phyloP scores from a whole-genome alignment of 495 filamentous ascomycete genomes.

The Aspergillus steynii region DNA sequence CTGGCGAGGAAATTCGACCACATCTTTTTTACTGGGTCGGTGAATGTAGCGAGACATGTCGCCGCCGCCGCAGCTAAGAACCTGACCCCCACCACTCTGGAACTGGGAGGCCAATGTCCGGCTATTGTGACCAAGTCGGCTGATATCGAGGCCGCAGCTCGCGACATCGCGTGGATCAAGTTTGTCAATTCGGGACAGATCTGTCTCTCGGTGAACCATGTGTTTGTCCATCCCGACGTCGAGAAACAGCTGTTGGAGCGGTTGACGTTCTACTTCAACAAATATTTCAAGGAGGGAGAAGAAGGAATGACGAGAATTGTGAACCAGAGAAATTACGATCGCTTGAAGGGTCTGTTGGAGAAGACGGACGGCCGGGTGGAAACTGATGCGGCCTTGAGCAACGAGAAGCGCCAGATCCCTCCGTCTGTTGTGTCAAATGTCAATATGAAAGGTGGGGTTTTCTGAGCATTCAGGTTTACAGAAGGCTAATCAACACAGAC shows the following conservation, averaged over 20 bases:
- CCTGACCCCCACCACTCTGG: slow-evolving; percentile 78
- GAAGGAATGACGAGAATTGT: slow-evolving; percentile 72
- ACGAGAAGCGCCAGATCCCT: slow-evolving; percentile 67
- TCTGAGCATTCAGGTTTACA: not conserved
- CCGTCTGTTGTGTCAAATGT: slow-evolving; percentile 76
- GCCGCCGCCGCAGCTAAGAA: slow-evolving; percentile 86
- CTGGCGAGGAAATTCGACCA: slow-evolving; percentile 87
- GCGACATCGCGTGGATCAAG: slow-evolving; percentile 79
- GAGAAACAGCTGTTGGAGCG: slow-evolving; percentile 65
- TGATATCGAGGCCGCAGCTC: slow-evolving; percentile 71
- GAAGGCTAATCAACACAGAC: slow-evolving; percentile 46
- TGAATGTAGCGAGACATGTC: slow-evolving; percentile 73
- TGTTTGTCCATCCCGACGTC: slow-evolving; percentile 69
- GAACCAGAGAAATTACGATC: slow-evolving; percentile 72
- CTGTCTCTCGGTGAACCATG: slow-evolving; percentile 83
- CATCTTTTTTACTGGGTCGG: slow-evolving; percentile 86
- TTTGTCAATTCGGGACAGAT: slow-evolving; percentile 69
- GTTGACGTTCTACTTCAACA: slow-evolving; percentile 59
- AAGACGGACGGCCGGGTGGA: slow-evolving; percentile 70
- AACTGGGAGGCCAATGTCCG: slow-evolving; percentile 84
- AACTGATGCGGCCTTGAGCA: slow-evolving; percentile 70
- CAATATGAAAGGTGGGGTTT: slow-evolving; percentile 24
- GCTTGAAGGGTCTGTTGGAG: slow-evolving; percentile 76
- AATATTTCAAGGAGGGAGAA: slow-evolving; percentile 68
- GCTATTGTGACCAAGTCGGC: slow-evolving; percentile 79